Evolutionary conservation across 768 basidiomycete species (phyloP).

Genomic region (Leccinum uliginosum): DNA sequence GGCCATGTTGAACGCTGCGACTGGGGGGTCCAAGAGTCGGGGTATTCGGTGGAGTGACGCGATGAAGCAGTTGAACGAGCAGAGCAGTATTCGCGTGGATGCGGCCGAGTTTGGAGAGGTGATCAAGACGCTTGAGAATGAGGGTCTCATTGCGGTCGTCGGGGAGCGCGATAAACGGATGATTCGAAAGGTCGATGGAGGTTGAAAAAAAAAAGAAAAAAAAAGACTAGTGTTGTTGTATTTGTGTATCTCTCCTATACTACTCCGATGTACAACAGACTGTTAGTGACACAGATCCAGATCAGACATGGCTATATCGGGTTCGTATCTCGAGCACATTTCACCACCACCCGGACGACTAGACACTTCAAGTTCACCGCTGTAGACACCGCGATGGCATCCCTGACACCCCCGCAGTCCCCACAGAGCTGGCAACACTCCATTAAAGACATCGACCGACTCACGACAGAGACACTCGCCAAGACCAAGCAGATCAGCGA

Average conservation of each 20-base stretch:
- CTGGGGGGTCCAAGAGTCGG: constrained; percentile 43
- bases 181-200: constrained; percentile 64
- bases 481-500: constrained; percentile 55
- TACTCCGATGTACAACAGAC: constrained; percentile 2
- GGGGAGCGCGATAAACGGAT: constrained; percentile 84
- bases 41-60: constrained; percentile 82
- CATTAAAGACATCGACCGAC: constrained; percentile 51
- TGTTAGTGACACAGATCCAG: background rate
- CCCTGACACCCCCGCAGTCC: constrained; percentile 60
- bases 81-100: constrained; percentile 82
- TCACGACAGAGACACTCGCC: constrained; percentile 59
- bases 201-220: constrained; percentile 9
- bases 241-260: background rate
- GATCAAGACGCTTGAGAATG: constrained; percentile 72
- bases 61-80: constrained; percentile 71
- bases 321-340: background rate
- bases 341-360: constrained; percentile 8
- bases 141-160: constrained; percentile 80
- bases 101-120: constrained; percentile 78
- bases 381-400: constrained; percentile 33
- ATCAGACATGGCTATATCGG: constrained; percentile 15
- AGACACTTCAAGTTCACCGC: constrained; percentile 6
- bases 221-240: background rate
- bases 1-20: constrained; percentile 48
- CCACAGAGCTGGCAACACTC: constrained; percentile 69